Conservation (phyloP, 345 rosid species). For the Moricandia moricandioides region DNA sequence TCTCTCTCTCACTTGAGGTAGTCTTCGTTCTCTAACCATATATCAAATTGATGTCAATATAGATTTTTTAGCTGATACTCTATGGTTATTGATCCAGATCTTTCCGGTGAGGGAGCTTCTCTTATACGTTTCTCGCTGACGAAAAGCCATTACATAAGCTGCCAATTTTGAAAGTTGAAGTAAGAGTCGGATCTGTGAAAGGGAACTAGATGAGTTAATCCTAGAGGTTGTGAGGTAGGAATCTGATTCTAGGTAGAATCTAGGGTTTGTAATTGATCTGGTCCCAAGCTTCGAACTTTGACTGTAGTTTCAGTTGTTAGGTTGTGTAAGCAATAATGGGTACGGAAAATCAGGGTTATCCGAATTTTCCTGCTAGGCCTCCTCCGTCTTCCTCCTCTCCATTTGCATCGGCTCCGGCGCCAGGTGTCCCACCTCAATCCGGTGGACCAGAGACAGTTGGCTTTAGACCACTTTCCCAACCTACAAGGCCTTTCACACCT, state of each 20-base stretch:
- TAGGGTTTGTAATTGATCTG: conserved; percentile 17
- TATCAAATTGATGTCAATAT: background rate
- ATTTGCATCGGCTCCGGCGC: conserved; percentile 61
- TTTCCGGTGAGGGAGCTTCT: background rate
- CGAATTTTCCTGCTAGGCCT: conserved; percentile 55
- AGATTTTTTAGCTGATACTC: background rate
- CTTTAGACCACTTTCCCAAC: conserved; percentile 58
- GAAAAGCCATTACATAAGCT: background rate
- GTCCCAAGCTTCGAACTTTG: background rate
- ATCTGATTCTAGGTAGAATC: conserved; percentile 24
- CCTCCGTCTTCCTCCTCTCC: conserved; percentile 42
- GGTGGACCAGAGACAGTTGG: conserved; percentile 50
- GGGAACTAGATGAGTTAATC: background rate
- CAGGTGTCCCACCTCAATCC: conserved; percentile 52
- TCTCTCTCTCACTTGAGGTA: conserved; percentile 21
- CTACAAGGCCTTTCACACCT: conserved; percentile 42
- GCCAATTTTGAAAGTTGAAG: background rate
- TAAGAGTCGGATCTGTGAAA: conserved; percentile 12
- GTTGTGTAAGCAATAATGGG: conserved; percentile 46
- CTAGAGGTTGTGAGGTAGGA: conserved; percentile 14
- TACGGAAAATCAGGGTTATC: conserved; percentile 65
- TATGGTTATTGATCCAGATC: conserved; percentile 33
- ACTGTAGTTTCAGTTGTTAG: conserved; percentile 38
- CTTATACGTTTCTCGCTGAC: too few relatives aligned
- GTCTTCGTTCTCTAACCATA: background rate